Evolutionary conservation across 2,329 filamentous ascomycete genomes (phyloP).

Genomic region (Ophiostoma montium): DNA sequence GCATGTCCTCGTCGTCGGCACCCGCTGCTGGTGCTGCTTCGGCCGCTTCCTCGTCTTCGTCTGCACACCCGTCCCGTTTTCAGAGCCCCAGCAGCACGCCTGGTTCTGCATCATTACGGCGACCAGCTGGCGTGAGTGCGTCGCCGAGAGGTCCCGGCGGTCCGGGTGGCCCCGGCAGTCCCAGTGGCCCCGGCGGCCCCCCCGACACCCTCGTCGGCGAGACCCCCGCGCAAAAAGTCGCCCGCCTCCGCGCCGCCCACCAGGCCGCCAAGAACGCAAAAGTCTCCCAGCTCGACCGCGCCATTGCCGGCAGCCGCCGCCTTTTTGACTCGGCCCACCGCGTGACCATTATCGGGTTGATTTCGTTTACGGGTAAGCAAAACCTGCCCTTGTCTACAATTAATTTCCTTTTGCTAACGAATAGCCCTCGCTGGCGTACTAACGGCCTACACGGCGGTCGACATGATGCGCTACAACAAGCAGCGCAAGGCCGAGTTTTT

Average conservation of each 20-base stretch:
- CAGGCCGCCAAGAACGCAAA: constrained; percentile 48
- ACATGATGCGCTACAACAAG: constrained; percentile 48
- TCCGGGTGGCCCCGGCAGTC: neutral
- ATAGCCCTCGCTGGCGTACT: constrained; percentile 39
- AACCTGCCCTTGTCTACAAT: constrained; percentile 3
- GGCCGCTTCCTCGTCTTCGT: constrained; percentile 1
- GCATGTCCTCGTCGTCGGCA: constrained; percentile 20
- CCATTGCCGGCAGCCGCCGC: constrained; percentile 33
- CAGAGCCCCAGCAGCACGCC: constrained; percentile 1
- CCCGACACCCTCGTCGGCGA: constrained; percentile 26
- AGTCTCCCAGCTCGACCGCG: constrained; percentile 36
- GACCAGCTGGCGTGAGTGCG: neutral
- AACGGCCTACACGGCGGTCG: constrained; percentile 44
- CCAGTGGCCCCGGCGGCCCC: constrained; percentile 9
- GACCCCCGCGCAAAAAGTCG: constrained; percentile 56
- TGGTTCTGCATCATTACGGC: neutral
- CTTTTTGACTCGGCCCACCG: constrained; percentile 43
- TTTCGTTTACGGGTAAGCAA: constrained; percentile 44
- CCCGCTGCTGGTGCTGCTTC: constrained; percentile 9
- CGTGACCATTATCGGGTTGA: constrained; percentile 38
- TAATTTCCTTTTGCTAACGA: neutral
- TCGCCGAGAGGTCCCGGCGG: neutral
- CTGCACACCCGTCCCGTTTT: constrained; percentile 13
- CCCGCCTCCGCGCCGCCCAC: constrained; percentile 52
- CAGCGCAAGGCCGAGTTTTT: constrained; percentile 45